Evolutionary conservation across 495 filamentous ascomycete species (phyloP).

Genomic region (Mycothermus thermophilus): DNA sequence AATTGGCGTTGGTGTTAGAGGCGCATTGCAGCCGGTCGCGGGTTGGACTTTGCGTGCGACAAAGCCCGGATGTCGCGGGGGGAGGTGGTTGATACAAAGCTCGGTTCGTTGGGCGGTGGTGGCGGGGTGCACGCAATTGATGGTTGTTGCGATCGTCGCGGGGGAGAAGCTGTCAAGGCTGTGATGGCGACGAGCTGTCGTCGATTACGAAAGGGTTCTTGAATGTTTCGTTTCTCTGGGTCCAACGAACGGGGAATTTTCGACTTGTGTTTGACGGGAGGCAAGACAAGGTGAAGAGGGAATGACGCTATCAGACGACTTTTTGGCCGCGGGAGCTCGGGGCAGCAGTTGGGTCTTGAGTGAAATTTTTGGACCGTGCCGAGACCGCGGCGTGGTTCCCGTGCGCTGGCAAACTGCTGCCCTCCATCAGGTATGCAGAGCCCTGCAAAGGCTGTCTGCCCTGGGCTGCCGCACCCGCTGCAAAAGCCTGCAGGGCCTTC

Average conservation of each 20-base stretch:
- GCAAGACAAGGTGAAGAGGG: slow-evolving; percentile 8
- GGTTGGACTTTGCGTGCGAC: slow-evolving; percentile 8
- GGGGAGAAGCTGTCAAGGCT: too few species aligned
- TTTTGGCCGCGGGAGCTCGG: too few species aligned
- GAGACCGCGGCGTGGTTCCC: not conserved
- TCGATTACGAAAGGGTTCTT: too few species aligned
- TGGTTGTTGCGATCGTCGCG: not conserved
- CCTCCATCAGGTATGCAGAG: not conserved
- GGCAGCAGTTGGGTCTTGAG: slow-evolving; percentile 8
- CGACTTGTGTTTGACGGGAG: slow-evolving; percentile 1
- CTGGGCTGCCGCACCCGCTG: too few species aligned
- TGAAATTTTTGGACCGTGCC: slow-evolving; percentile 13
- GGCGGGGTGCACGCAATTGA: too few species aligned
- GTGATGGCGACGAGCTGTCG: too few species aligned
- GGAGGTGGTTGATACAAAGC: too few species aligned
- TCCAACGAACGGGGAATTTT: too few species aligned
- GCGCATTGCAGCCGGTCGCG: slow-evolving; percentile 18
- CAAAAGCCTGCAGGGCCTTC: too few species aligned
- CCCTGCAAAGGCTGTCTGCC: too few species aligned
- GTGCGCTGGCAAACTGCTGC: not conserved
- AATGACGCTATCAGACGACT: slow-evolving; percentile 14
- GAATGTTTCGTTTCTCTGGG: too few species aligned
- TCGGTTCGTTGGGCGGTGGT: too few species aligned
- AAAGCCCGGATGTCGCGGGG: slow-evolving; percentile 9
- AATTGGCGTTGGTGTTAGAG: slow-evolving; percentile 22